Percentiles rank a stretch among this genome's conserved stretches.
These are phyloP conservation scores for Xylaria sp. DNA, from an alignment of 2,329 filamentous ascomycete genomes.

Conservation along the genomic window DNA sequence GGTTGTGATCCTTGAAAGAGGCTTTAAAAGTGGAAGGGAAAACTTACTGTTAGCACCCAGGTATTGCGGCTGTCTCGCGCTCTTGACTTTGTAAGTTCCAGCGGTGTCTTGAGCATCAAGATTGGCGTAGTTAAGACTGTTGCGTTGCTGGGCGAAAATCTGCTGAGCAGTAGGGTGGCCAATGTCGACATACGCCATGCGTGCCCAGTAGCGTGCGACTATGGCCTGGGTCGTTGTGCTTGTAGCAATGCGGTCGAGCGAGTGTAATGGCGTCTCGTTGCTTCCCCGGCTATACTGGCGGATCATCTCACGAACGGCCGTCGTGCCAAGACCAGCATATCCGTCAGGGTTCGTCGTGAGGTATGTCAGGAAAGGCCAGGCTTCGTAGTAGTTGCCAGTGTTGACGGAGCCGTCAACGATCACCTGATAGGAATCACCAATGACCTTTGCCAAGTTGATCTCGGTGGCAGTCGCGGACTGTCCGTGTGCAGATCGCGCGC, in stretches of 20 bases:
- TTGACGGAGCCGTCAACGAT: conserved; percentile 52
- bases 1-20: background rate
- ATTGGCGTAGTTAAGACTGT: conserved; percentile 49
- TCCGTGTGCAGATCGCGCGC: conserved; percentile 44
- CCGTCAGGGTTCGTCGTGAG: conserved; percentile 55
- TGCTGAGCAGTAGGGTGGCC: conserved; percentile 49
- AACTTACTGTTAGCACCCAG: conserved; percentile 53
- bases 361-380: conserved; percentile 58
- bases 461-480: conserved; percentile 45
- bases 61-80: conserved; percentile 50
- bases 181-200: conserved; percentile 59
- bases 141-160: conserved; percentile 45
- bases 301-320: conserved; percentile 51
- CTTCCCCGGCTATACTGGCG: conserved; percentile 50
- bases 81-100: conserved; percentile 49
- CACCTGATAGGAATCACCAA: conserved; percentile 54
- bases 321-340: conserved; percentile 48
- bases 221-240: conserved; percentile 46
- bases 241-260: conserved; percentile 47
- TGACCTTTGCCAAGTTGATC: conserved; percentile 52
- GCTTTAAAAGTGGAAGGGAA: background rate
- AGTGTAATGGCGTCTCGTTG: conserved; percentile 57
- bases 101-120: conserved; percentile 46
- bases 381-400: conserved; percentile 57
- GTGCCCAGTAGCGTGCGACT: conserved; percentile 57